Evolutionary conservation across 441 rosid genomes (phyloP).

Genomic region (Bruguiera hainesii): DNA sequence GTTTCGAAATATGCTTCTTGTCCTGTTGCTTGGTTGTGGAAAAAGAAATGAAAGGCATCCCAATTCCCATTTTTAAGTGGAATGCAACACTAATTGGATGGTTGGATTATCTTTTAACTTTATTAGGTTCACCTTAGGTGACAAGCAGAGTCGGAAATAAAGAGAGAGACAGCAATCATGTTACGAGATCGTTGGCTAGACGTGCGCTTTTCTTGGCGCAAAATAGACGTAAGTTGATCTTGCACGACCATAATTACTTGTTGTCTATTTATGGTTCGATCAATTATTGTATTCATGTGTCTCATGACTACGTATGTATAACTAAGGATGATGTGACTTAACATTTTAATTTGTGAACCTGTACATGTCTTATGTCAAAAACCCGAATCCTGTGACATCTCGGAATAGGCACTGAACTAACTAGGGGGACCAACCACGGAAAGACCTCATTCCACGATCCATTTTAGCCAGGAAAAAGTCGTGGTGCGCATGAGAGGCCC

Average conservation of each 20-base stretch:
- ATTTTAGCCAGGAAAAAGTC: slow-evolving; percentile 17
- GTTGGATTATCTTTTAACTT: slow-evolving; percentile 12
- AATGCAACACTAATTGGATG: background rate
- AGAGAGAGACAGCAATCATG: background rate
- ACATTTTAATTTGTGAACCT: too few species aligned
- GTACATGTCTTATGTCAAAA: too few species aligned
- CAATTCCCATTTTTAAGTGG: background rate
- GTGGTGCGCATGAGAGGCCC: slow-evolving; percentile 20
- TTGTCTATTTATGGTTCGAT: too few species aligned
- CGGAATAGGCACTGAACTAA: slow-evolving; percentile 5
- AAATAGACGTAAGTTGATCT: too few species aligned
- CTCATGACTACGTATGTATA: too few species aligned
- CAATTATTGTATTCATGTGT: too few species aligned
- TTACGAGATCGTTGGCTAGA: background rate
- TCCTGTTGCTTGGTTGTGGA: slow-evolving; percentile 20
- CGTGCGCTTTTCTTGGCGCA: too few species aligned
- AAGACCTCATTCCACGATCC: slow-evolving; percentile 3
- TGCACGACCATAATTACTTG: too few species aligned
- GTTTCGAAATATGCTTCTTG: slow-evolving; percentile 20
- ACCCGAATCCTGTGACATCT: background rate
- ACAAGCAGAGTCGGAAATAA: slow-evolving; percentile 6
- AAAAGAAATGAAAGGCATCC: background rate
- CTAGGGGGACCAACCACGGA: background rate
- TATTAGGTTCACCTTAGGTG: slow-evolving; percentile 23
- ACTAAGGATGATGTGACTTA: too few species aligned